Conservation (phyloP, 1,284 basidiomycete species). For the Puccinia coronata region DNA sequence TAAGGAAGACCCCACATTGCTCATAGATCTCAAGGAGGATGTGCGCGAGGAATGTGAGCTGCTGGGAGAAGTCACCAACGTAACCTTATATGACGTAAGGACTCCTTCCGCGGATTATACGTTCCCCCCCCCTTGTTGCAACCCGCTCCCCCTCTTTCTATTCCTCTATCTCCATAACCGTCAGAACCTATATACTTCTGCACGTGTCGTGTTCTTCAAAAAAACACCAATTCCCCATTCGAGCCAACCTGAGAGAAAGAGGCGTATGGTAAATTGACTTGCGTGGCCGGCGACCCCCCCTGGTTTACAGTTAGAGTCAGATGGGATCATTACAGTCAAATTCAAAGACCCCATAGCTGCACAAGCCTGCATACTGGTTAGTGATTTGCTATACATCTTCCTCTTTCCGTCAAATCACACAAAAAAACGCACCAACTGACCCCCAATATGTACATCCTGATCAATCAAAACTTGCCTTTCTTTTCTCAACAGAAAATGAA, state of each 20-base stretch:
- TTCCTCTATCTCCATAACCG: neutral
- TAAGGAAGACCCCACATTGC: constrained; percentile 78
- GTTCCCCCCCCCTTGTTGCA: constrained; percentile 4
- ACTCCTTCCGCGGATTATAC: neutral
- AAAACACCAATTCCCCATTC: neutral
- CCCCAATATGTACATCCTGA: constrained; percentile 16
- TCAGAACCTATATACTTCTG: neutral
- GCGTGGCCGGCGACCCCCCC: neutral
- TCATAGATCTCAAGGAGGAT: constrained; percentile 93
- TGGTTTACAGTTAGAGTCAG: constrained; percentile 73
- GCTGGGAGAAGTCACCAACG: constrained; percentile 92
- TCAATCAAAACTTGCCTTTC: neutral
- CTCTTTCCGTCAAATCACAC: no score
- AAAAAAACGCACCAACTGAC: constrained; percentile 7
- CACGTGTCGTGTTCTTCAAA: neutral
- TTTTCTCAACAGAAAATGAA: constrained; percentile 77
- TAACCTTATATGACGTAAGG: constrained; percentile 90
- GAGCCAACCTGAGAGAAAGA: neutral
- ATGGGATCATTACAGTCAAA: constrained; percentile 94
- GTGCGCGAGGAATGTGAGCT: constrained; percentile 89
- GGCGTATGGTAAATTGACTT: neutral
- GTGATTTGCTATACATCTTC: constrained; percentile 55
- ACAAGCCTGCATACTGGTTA: constrained; percentile 79
- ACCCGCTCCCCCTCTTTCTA: neutral
- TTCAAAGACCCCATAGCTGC: constrained; percentile 86